Conservation (phyloP, 192 early-diverging fungal genomes). For the Backusella westeae region DNA sequence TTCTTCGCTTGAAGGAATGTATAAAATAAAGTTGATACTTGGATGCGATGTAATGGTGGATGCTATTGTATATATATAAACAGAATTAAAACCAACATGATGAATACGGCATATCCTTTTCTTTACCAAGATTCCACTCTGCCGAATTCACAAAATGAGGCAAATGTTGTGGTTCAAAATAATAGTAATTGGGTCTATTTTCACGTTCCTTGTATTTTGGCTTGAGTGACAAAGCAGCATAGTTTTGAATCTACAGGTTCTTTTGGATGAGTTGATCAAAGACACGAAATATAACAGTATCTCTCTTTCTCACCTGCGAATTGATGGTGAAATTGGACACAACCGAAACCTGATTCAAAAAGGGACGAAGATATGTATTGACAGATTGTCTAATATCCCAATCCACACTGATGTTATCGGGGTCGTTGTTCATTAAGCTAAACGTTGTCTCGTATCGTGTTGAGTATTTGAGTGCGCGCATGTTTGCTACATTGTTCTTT, state of each 20-base stretch:
- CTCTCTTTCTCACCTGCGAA: conserved; percentile 53
- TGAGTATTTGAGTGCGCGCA: conserved; percentile 83
- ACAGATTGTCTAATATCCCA: conserved; percentile 86
- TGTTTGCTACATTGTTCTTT: conserved; percentile 41
- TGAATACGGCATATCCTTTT: neutral
- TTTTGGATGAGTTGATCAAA: neutral
- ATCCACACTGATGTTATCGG: conserved; percentile 57
- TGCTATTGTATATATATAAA: conserved; percentile 43
- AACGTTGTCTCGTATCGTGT: conserved; percentile 82
- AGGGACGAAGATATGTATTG: conserved; percentile 63
- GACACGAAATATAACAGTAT: neutral
- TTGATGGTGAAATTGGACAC: conserved; percentile 76
- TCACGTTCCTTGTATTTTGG: conserved; percentile 53
- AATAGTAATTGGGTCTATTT: conserved; percentile 41
- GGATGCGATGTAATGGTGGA: conserved; percentile 80
- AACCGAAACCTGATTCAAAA: conserved; percentile 64
- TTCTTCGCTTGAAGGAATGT: conserved; percentile 67
- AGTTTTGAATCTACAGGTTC: conserved; percentile 61
- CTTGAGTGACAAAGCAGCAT: conserved; percentile 70
- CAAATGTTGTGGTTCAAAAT: conserved; percentile 67
- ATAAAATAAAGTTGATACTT: conserved; percentile 88
- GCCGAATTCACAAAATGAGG: conserved; percentile 94
- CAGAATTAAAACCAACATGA: no score
- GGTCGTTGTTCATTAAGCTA: conserved; percentile 84
- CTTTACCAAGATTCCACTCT: conserved; percentile 91